Conservation (phyloP, 2,329 filamentous ascomycete genomes). For the Clonostachys byssicola region DNA sequence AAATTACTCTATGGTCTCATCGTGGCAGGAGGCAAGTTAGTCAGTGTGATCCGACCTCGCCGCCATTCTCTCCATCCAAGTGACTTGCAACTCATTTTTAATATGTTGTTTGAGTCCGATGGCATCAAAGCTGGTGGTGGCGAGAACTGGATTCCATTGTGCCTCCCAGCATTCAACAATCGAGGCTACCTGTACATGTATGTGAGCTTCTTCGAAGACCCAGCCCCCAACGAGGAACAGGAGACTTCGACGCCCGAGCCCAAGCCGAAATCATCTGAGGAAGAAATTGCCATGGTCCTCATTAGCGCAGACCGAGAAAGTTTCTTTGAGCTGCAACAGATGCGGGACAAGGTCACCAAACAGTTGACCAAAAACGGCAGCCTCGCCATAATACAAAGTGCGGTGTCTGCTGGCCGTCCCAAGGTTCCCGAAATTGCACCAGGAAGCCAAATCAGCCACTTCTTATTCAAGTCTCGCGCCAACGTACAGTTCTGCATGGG, state of each 20-base stretch:
- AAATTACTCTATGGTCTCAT: conserved; percentile 89
- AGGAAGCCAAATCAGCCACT: conserved; percentile 79
- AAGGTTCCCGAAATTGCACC: conserved; percentile 72
- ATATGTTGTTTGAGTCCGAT: conserved; percentile 97
- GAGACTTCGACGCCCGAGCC: conserved; percentile 8
- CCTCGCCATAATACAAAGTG: conserved; percentile 68
- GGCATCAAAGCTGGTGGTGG: conserved; percentile 85
- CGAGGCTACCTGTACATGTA: conserved; percentile 98
- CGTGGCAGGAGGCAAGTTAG: conserved; percentile 86
- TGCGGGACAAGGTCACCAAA: conserved; percentile 57
- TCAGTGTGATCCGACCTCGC: conserved; percentile 91
- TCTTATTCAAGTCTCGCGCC: conserved; percentile 88
- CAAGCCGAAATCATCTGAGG: conserved; percentile 55
- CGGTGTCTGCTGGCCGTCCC: conserved; percentile 68
- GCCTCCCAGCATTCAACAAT: conserved; percentile 95
- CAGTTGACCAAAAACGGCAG: conserved; percentile 74
- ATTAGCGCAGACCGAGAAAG: conserved; percentile 91
- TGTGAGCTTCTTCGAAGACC: conserved; percentile 81
- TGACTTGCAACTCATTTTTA: conserved; percentile 94
- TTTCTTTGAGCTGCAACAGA: conserved; percentile 82
- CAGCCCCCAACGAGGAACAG: conserved; percentile 35
- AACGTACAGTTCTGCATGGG: conserved; percentile 98
- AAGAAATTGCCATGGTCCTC: conserved; percentile 84
- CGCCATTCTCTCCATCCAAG: conserved; percentile 94
- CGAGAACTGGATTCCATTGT: conserved; percentile 96